Evolutionary conservation across 352 stramenopile species (phyloP).

Genomic region (Peronospora farinosa): DNA sequence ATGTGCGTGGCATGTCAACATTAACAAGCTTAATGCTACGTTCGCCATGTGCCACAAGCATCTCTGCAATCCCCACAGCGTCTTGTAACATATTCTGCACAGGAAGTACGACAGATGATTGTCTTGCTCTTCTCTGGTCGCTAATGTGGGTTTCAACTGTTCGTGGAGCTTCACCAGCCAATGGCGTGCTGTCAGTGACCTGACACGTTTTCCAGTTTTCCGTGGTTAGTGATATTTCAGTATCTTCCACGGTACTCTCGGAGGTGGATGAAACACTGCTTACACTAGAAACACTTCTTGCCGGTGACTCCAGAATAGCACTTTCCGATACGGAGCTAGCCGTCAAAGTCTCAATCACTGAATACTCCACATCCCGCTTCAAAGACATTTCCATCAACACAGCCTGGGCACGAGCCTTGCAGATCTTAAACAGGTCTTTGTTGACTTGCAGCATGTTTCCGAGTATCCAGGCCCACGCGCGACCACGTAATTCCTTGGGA

Average conservation of each 20-base stretch:
- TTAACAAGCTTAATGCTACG: constrained; percentile 79
- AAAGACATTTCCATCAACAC: constrained; percentile 72
- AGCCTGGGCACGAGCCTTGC: constrained; percentile 60
- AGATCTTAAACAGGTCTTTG: constrained; percentile 81
- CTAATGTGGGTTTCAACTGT: constrained; percentile 1
- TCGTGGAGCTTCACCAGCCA: constrained; percentile 1
- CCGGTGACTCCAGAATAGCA: constrained; percentile 23
- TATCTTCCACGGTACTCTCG: constrained; percentile 15
- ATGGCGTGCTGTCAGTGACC: not conserved
- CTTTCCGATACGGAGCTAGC: constrained; percentile 19
- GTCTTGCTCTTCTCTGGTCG: constrained; percentile 21
- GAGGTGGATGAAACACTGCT: constrained; percentile 32
- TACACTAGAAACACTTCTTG: constrained; percentile 23
- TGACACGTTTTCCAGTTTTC: constrained; percentile 6
- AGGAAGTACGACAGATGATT: constrained; percentile 30
- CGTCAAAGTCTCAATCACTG: constrained; percentile 16
- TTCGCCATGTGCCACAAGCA: constrained; percentile 72
- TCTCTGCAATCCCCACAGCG: constrained; percentile 68
- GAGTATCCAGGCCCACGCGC: constrained; percentile 72
- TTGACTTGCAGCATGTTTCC: constrained; percentile 83
- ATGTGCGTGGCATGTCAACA: constrained; percentile 82
- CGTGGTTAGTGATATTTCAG: constrained; percentile 6
- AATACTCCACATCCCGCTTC: constrained; percentile 50
- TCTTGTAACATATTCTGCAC: constrained; percentile 54
- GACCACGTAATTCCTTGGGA: constrained; percentile 74